Evolutionary conservation across 345 rosid genomes (phyloP).

Genomic region (Firmiana major): DNA sequence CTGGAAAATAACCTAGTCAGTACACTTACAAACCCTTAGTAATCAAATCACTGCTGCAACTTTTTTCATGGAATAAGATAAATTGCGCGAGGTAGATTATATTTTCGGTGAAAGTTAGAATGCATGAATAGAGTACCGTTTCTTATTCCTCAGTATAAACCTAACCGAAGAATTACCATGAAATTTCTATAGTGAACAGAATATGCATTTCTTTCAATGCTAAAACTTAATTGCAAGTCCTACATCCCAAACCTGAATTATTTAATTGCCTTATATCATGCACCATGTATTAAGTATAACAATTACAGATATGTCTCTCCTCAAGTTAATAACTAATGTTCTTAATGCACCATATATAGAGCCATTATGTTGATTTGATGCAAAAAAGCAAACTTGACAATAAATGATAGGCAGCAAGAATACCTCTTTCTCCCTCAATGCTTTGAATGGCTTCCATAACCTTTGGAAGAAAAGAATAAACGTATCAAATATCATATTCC

Average conservation of each 20-base stretch:
- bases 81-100: background rate
- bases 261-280: background rate
- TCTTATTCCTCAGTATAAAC: background rate
- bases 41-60: background rate
- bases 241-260: background rate
- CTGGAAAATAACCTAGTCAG: background rate
- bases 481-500: background rate
- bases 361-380: background rate
- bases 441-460: conserved; percentile 19
- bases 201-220: background rate
- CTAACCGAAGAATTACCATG: background rate
- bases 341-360: background rate
- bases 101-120: background rate
- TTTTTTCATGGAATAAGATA: background rate
- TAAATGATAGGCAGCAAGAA: background rate
- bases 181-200: background rate
- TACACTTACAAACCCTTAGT: background rate
- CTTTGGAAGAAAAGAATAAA: conserved; percentile 15
- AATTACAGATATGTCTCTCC: background rate
- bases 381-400: conserved; percentile 1
- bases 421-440: conserved; percentile 18
- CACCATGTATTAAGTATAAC: background rate
- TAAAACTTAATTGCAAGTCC: background rate
- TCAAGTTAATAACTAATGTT: background rate
- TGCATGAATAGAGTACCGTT: background rate